Evolutionary conservation across 495 filamentous ascomycete species (phyloP), one percentile per base, ranked within the genome.

Genomic region (Pseudomonodictys pantanalensis): DNA sequence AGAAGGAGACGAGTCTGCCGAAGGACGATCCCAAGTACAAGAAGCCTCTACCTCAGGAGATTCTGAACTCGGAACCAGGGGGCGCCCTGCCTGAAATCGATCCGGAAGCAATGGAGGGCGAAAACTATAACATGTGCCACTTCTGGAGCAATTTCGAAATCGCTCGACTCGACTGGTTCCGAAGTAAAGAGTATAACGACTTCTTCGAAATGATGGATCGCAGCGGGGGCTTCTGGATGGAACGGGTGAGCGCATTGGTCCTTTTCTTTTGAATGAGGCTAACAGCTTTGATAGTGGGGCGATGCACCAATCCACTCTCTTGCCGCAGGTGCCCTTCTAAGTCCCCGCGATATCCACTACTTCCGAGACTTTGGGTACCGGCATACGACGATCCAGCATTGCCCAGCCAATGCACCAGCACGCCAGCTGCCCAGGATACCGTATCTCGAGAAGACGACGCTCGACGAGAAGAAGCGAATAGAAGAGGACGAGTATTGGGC

Each of bases 81-180:
- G 84, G 83, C 54, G 81, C 80, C 25, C 71, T 90, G 15, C 85
- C 87, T 32, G 89, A 96, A 44, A 85, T 96, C 42, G 90, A 97
- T 70, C 83, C 85, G 0, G 95, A 97, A 69, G 85, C 86, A 17
- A 99, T 99, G 93, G 95, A 97, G 69, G 89, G 90, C 57, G 93
- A 99, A 69, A 88, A 82, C 62, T 99, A 99, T 78, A 99, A 99
- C 78, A 99, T 99, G 93, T 99, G 93, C 75, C 93, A 99, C 79
- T 99, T 97, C 80, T 99, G 93, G 93, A 96, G 90, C 78, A 99
- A 99, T 72, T 99, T 99, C 57, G 93, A 99, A 75, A 99, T 99
- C 75, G 93, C 93, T 18, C 84, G 86, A 52, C 79, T 99, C 51
- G 87, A 89, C 77, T 99, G 90, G 80, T 97, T 97, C 82, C 83